Conservation (phyloP, 192 early-diverging fungal genomes). For the Backusella mclennaniae region DNA sequence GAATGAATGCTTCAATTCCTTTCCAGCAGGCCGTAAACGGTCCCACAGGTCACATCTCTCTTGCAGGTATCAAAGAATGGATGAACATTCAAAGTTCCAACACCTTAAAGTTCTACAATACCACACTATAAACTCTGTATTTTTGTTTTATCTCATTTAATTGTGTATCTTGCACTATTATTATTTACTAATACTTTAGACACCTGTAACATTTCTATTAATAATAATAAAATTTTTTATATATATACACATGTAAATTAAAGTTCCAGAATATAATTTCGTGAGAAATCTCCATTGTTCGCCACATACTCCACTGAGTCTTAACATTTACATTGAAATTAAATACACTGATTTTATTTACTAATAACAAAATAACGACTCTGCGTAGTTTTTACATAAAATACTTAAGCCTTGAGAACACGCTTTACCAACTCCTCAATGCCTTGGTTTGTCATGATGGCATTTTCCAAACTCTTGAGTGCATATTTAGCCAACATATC, state of each 20-base stretch:
- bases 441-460: constrained; percentile 58
- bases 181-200: neutral
- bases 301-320: neutral
- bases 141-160: neutral
- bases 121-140: neutral
- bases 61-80: constrained; percentile 11
- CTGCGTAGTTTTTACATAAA: neutral
- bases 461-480: constrained; percentile 69
- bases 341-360: neutral
- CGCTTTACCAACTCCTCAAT: constrained; percentile 34
- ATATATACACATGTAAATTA: neutral
- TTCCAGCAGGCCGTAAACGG: constrained; percentile 8
- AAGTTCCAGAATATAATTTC: neutral
- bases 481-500: constrained; percentile 97
- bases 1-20: neutral
- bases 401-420: constrained; percentile 8
- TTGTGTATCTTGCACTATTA: neutral
- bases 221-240: neutral
- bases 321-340: neutral
- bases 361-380: neutral
- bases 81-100: neutral
- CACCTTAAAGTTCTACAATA: neutral
- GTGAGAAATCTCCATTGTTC: neutral
- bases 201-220: neutral
- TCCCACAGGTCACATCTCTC: neutral